phyloP scores from a whole-genome alignment of 2,329 filamentous ascomycete species.

The Penicillium sp. region DNA sequence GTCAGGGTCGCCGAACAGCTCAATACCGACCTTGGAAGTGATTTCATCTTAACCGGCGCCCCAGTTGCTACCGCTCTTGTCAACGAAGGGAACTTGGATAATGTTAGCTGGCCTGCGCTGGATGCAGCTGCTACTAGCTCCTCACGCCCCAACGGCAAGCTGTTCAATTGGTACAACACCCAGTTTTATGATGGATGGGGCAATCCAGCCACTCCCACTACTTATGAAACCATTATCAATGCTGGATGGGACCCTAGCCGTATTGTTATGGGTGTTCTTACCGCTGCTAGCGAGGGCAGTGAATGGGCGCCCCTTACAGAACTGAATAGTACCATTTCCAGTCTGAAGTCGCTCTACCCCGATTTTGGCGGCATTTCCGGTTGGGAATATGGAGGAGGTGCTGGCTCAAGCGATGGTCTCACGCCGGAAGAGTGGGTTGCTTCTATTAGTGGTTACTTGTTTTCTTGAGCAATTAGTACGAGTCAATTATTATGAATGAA shows the following conservation, averaged over 20 bases:
- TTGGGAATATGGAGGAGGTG: slow-evolving; percentile 78
- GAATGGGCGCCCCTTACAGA: slow-evolving; percentile 54
- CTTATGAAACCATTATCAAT: slow-evolving; percentile 48
- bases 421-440: slow-evolving; percentile 5
- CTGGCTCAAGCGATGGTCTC: slow-evolving; percentile 22
- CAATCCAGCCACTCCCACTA: slow-evolving; percentile 48
- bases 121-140: slow-evolving; percentile 42
- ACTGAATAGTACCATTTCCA: slow-evolving; percentile 50
- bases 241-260: slow-evolving; percentile 62
- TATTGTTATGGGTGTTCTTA: slow-evolving; percentile 71
- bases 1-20: slow-evolving; percentile 47
- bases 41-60: slow-evolving; percentile 65
- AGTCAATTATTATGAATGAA: background rate
- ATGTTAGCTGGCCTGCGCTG: slow-evolving; percentile 68
- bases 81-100: slow-evolving; percentile 57
- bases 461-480: background rate
- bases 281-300: slow-evolving; percentile 62
- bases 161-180: slow-evolving; percentile 73
- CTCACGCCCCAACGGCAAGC: slow-evolving; percentile 46
- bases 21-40: slow-evolving; percentile 59
- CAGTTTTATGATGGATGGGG: slow-evolving; percentile 85
- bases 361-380: slow-evolving; percentile 75
- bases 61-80: slow-evolving; percentile 63
- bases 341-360: slow-evolving; percentile 53
- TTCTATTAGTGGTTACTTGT: background rate